phyloP scores from a whole-genome alignment of 1,284 basidiomycete genomes.

The Sporisorium scitamineum region DNA sequence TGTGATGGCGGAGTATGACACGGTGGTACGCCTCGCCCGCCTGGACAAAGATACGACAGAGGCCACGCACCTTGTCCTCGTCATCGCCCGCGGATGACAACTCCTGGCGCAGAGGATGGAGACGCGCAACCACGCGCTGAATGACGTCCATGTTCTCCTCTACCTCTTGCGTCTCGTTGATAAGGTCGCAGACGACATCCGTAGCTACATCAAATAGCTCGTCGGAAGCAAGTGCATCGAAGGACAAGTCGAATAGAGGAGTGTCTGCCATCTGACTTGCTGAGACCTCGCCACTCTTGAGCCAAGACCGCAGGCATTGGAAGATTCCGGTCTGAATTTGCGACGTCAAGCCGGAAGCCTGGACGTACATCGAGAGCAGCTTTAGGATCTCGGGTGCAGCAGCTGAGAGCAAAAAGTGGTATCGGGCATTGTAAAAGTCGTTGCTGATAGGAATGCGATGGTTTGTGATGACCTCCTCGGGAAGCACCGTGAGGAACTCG shows the following conservation, averaged over 20 bases:
- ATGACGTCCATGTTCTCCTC: conserved; percentile 93
- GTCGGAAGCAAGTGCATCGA: conserved; percentile 72
- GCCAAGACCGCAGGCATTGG: conserved; percentile 86
- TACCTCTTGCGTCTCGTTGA: conserved; percentile 98
- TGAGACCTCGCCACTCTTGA: conserved; percentile 85
- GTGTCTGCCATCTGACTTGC: conserved; percentile 78
- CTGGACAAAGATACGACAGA: conserved; percentile 91
- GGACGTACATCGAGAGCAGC: conserved; percentile 87
- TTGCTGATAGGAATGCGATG: conserved; percentile 89
- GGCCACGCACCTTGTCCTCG: conserved; percentile 87
- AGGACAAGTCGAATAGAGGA: conserved; percentile 80
- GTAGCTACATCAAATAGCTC: conserved; percentile 91
- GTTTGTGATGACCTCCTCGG: conserved; percentile 89
- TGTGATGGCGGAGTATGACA: conserved; percentile 87
- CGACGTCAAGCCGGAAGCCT: conserved; percentile 84
- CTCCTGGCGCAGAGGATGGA: conserved; percentile 55
- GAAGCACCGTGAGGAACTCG: conserved; percentile 89
- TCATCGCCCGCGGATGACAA: conserved; percentile 72
- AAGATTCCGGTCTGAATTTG: conserved; percentile 89
- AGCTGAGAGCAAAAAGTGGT: conserved; percentile 66
- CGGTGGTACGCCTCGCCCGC: conserved; percentile 95
- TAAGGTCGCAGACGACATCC: conserved; percentile 90
- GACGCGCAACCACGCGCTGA: conserved; percentile 81
- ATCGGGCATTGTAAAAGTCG: conserved; percentile 75
- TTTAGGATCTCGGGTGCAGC: conserved; percentile 82